phyloP scores from a whole-genome alignment of 805 yeast species.

The Wickerhamiella kurtzmanii region DNA sequence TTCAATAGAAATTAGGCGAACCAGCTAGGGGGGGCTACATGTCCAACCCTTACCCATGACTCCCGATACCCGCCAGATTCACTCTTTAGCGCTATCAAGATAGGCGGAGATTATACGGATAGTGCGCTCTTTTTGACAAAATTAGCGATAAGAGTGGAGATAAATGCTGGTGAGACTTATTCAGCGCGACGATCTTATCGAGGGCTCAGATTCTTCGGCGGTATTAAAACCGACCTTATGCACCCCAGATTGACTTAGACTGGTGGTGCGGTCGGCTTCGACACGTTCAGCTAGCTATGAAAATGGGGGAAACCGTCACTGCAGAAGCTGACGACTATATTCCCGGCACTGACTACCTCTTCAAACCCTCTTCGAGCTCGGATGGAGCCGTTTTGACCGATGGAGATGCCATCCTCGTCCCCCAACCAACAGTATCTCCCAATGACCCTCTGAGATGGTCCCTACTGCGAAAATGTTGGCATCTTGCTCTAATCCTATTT shows the following conservation, averaged over 20 bases:
- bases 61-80: too few species aligned
- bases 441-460: conserved; percentile 62
- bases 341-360: background rate
- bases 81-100: too few species aligned
- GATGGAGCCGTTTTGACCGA: conserved; percentile 15
- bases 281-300: too few species aligned
- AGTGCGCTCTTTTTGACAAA: background rate
- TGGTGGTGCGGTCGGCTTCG: too few species aligned
- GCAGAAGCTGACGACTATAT: background rate
- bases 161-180: too few species aligned
- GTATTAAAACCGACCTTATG: too few species aligned
- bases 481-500: conserved; percentile 27
- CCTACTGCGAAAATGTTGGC: conserved; percentile 33
- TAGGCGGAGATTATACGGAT: background rate
- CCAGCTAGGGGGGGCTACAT: too few species aligned
- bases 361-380: background rate
- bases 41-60: background rate
- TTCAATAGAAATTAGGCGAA: too few species aligned
- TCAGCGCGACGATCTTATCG: too few species aligned
- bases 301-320: too few species aligned
- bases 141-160: background rate
- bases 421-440: conserved; percentile 55
- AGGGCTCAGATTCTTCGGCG: too few species aligned
- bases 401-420: conserved; percentile 39
- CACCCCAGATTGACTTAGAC: too few species aligned